A percentile compares a stretch with the other conserved stretches of the same genome.
These are phyloP conservation scores for Saururus chinensis DNA, from an alignment of 164 flowering plant species.

Conservation along the genomic window DNA sequence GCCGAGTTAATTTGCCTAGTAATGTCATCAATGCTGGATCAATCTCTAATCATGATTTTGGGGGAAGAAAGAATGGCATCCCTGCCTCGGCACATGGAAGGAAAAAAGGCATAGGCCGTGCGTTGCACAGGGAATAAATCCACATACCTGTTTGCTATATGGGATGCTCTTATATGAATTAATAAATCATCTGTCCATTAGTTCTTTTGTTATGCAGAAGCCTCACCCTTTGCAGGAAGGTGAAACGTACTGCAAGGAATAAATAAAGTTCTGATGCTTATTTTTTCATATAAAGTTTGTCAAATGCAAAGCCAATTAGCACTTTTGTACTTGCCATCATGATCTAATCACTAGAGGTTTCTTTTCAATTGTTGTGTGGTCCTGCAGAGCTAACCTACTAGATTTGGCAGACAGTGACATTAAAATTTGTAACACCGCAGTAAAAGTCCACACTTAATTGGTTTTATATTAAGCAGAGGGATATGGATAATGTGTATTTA, in stretches of 20 bases:
- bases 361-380: neutral
- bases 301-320: neutral
- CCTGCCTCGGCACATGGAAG: neutral
- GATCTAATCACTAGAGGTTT: neutral
- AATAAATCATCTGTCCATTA: too few species aligned
- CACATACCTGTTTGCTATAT: neutral
- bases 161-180: neutral
- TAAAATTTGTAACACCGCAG: neutral
- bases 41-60: neutral
- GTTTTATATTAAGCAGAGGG: too few species aligned
- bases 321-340: neutral
- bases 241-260: neutral
- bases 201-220: neutral
- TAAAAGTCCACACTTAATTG: neutral
- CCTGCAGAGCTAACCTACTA: neutral
- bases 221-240: neutral
- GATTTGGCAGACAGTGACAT: neutral
- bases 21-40: neutral
- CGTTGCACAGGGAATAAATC: too few species aligned
- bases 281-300: neutral
- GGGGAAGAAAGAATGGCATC: neutral
- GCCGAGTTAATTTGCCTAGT: neutral
- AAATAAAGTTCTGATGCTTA: neutral
- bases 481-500: too few species aligned
- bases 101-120: neutral